Base-by-base conservation (phyloP, 345 rosid genomes). In the Gossypium turneri region DNA sequence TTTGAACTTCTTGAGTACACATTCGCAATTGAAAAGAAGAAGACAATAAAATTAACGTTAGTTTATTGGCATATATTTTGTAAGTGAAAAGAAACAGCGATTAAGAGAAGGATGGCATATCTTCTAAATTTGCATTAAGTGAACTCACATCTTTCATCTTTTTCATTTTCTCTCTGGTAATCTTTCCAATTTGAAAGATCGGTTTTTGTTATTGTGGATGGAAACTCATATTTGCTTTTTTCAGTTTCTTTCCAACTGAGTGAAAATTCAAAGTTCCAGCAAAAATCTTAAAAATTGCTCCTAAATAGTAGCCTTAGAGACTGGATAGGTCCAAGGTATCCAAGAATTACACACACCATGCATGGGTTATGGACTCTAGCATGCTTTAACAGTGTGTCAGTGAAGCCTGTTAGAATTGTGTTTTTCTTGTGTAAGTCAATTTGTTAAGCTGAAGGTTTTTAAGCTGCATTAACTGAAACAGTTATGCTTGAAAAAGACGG, bases 371-470 rank as follows among this genome's bases (percentile, higher is more conserved):
- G 62, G 29, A 58, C 34, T 11, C 15, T 22, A 22, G 24, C 13
- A 22, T 15, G 2, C 17, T 52, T 17, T 52, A 52, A 52, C 20
- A 4, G 16, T 16, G 15, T 29, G 66, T 15, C 43, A 13, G 19
- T 29, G 66, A 59, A 59, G 64, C 41, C 64, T 25, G 64, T 59
- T 59, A 24, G 64, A 59, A 59, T 59, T 12, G 38, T 59, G 41
- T 24, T 59, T 1, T 15, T 25, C 13, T 59, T 59, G 12, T 59
- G 38, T 5, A 11, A 59, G 63, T 59, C 63, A 4, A 12, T 25
- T 13, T 12, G 9, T 60, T 12, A 27, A 56, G 64, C 19, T 60
- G 38, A 60, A 60, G 38, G n/a, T 25, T 60, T 60, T 60, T 38
- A 27, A 13, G 17, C 43, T 25, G 41, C n/a, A 25, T 60, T 60